Conservation (phyloP, 305 asterid genomes). For the Solanum chacoense region DNA sequence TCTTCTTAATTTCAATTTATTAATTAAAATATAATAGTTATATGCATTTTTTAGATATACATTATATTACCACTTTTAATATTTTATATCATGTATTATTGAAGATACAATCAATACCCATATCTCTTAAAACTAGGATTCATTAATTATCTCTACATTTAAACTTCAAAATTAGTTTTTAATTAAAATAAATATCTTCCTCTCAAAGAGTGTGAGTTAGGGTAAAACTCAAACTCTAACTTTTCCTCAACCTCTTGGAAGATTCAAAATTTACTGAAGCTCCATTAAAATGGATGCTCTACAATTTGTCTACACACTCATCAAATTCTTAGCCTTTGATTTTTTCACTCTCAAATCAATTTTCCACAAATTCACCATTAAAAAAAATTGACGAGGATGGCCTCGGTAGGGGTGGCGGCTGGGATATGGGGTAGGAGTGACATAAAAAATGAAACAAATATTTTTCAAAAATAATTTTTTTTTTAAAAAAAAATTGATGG, state of each 20-base stretch:
- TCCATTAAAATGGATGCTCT: not conserved
- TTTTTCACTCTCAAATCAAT: not conserved
- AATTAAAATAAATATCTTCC: not conserved
- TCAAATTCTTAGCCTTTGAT: not conserved
- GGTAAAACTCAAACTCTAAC: not conserved
- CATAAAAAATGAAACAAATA: not conserved
- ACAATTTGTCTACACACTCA: not conserved
- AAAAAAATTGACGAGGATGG: no score
- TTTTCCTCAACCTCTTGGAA: not conserved
- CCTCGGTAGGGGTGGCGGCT: not conserved
- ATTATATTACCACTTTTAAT: not conserved
- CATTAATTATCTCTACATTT: no score
- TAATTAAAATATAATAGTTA: no score
- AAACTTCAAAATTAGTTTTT: no score
- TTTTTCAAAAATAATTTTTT: no score
- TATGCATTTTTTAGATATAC: not conserved
- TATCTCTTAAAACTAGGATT: no score
- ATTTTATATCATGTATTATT: no score
- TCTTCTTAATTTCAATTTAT: not conserved
- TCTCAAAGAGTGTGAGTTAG: no score
- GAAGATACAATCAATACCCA: no score
- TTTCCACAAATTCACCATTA: not conserved
- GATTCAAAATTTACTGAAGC: not conserved
- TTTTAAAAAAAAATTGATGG: no score
- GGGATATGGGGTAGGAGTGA: not conserved